phyloP scores from a whole-genome alignment of 2,329 filamentous ascomycete species.

The Fusarium decemcellulare region DNA sequence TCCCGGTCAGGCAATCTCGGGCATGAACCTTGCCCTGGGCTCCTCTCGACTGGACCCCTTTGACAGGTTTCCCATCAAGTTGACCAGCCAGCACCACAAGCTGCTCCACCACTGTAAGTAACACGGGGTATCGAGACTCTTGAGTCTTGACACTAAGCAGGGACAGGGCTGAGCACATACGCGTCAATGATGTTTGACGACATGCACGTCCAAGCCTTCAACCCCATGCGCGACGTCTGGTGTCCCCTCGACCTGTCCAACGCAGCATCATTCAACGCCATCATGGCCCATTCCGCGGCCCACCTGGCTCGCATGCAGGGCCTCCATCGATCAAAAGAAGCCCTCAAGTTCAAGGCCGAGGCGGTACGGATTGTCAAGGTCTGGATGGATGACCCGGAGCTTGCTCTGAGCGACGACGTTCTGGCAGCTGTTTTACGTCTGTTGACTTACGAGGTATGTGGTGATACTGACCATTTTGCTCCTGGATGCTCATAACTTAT shows the following conservation, averaged over 20 bases:
- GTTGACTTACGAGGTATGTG: constrained; percentile 11
- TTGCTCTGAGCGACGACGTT: constrained; percentile 50
- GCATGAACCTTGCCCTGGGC: constrained; percentile 10
- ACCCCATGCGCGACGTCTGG: constrained; percentile 58
- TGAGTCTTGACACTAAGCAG: not conserved
- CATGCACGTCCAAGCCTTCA: constrained; percentile 47
- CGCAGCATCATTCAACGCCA: constrained; percentile 56
- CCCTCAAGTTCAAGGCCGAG: constrained; percentile 51
- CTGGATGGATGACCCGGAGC: constrained; percentile 50
- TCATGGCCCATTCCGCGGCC: constrained; percentile 58
- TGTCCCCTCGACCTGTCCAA: constrained; percentile 57
- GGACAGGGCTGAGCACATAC: constrained; percentile 29
- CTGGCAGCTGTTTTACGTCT: constrained; percentile 9
- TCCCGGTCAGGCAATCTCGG: constrained; percentile 10
- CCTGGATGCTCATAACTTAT: not conserved
- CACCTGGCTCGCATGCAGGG: constrained; percentile 54
- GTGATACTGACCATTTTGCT: accelerated
- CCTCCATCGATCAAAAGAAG: constrained; percentile 43
- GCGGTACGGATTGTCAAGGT: constrained; percentile 52
- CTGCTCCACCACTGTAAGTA: constrained; percentile 19
- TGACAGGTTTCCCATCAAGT: constrained; percentile 7
- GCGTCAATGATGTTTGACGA: constrained; percentile 52
- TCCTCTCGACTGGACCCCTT: constrained; percentile 14
- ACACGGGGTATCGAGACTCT: too few species aligned
- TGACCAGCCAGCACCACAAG: constrained; percentile 8